These are phyloP conservation scores for Prunus yedoensis DNA, from an alignment of 331 rosid genomes.

Conservation along the genomic window DNA sequence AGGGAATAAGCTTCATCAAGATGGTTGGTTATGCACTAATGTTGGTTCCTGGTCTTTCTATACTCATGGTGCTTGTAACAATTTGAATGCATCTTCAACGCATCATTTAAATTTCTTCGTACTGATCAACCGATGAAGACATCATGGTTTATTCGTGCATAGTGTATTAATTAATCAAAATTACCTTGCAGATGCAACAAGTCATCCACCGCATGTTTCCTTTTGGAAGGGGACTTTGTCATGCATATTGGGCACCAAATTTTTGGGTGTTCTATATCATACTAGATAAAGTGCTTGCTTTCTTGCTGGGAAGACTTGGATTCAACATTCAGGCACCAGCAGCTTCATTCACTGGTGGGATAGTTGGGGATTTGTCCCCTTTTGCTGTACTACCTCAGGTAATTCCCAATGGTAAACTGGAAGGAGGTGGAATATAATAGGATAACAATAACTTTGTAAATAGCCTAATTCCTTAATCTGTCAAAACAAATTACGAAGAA, in stretches of 20 bases:
- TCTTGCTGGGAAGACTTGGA: conserved; percentile 67
- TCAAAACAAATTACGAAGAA: background rate
- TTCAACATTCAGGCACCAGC: conserved; percentile 50
- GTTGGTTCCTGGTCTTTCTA: background rate
- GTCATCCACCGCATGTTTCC: conserved; percentile 78
- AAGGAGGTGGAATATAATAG: background rate
- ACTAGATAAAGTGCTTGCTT: conserved; percentile 71
- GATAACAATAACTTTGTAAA: background rate
- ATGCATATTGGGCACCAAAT: conserved; percentile 97
- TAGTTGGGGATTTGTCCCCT: conserved; percentile 82
- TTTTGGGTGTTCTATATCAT: conserved; percentile 90
- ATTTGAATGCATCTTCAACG: background rate
- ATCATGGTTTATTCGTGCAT: conserved; percentile 5
- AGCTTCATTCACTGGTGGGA: conserved; percentile 86
- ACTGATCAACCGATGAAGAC: background rate
- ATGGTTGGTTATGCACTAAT: background rate
- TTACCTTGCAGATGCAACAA: conserved; percentile 68
- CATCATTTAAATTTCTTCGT: background rate
- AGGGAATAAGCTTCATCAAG: background rate
- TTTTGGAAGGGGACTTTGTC: conserved; percentile 98
- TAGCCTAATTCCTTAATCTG: background rate
- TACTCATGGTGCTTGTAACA: background rate
- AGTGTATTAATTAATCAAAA: conserved; percentile 23
- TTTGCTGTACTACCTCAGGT: conserved; percentile 82
- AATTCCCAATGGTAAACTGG: conserved; percentile 17